Evolutionary conservation across 2,329 filamentous ascomycete species (phyloP).

Genomic region (Fusarium tuaranense): DNA sequence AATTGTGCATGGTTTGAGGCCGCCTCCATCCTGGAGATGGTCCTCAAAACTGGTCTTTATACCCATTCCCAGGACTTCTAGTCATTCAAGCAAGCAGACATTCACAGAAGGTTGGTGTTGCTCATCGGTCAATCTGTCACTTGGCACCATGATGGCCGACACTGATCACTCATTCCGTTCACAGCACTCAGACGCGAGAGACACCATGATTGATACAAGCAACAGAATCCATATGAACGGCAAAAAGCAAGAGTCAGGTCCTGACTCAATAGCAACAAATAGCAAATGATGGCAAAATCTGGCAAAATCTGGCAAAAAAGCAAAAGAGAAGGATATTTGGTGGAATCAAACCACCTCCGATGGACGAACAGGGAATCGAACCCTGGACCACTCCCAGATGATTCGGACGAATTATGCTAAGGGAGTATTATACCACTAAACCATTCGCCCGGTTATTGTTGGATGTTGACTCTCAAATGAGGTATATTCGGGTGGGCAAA

Average conservation of each 20-base stretch:
- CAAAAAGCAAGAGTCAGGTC: background rate
- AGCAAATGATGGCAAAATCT: background rate
- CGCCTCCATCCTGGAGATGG: background rate
- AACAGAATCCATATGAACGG: background rate
- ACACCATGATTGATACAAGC: background rate
- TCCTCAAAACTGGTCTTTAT: background rate
- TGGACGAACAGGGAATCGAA: slow-evolving; percentile 44
- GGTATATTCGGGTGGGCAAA: background rate
- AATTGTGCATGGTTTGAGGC: background rate
- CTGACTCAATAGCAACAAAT: background rate
- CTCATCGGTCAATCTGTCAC: background rate
- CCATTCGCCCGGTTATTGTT: slow-evolving; percentile 5
- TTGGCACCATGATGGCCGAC: background rate
- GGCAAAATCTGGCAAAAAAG: background rate
- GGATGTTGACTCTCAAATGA: background rate
- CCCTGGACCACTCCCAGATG: slow-evolving; percentile 41
- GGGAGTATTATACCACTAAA: slow-evolving; percentile 20
- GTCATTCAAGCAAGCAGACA: background rate
- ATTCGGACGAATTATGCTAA: slow-evolving; percentile 35
- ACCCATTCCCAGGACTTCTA: background rate
- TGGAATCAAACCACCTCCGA: slow-evolving; percentile 2
- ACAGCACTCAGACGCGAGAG: background rate
- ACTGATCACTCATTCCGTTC: background rate
- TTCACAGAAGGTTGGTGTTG: background rate
- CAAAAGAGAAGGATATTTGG: background rate